Evolutionary conservation across 768 basidiomycete genomes (phyloP), one percentile per base, ranked within the genome.

Genomic region (Guyanaporus albipodus): DNA sequence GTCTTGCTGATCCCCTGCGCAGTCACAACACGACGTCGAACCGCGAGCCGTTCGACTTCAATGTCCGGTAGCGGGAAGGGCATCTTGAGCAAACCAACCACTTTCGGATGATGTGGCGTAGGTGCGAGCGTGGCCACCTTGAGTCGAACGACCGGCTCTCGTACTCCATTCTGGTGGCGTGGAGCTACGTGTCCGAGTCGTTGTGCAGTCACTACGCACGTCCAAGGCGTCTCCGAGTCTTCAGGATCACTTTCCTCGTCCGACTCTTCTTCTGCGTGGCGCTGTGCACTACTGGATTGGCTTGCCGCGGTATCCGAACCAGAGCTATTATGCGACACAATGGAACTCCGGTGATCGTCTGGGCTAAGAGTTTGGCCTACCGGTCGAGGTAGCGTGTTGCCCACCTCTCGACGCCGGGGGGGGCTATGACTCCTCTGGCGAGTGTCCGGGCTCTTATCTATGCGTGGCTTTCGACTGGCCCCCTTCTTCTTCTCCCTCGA

Each of bases 151-250:
- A 11, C 50, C 44, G 40, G 52, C 44, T 48, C 53, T 49, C 36
- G 52, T 17, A 21, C 24, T 17, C 24, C 45, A 14, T 42, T 48
- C 32, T 28, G 44, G 40, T 40, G 53, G 32, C 36, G 47, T 15
- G 17, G 46, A 17, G 55, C 42, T 26, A 34, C 8, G 36, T 57
- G 45, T 9, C 55, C 66, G 26, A 73, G 60, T 19, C 78, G 70
- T 18, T 83, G 77, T 27, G 86, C 71, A 49, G 83, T 79, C 53
- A 92, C 73, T n/a, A 80, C 82, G 60, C 94, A 97, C 37, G 85
- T 82, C 93, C 93, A 98, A 0, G 95, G 92, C 19, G 91, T 93
- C 67, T 98, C 94, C 35, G 89, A 91, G 60, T 97, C 95, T 62
- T 98, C 94, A 0, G 93, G 89, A 54, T 98, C 95, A 49, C 88